Percentiles rank a stretch among this genome's conserved stretches.
These are phyloP conservation scores for Candida rishiriensis DNA, from an alignment of 805 yeast species.

Conservation along the genomic window DNA sequence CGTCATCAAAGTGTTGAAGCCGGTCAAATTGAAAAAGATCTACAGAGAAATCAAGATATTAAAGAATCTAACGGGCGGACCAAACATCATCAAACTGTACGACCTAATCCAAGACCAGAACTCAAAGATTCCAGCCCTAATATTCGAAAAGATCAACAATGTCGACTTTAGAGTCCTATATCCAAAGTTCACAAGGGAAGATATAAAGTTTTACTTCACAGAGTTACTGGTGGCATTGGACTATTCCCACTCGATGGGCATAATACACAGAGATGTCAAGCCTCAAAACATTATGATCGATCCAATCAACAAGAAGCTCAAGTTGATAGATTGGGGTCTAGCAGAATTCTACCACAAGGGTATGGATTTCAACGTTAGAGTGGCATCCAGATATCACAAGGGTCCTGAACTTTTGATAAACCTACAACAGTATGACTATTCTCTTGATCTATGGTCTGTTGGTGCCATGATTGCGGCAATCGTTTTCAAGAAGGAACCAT, in stretches of 20 bases:
- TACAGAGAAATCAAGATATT: conserved; percentile 85
- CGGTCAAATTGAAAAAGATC: conserved; percentile 89
- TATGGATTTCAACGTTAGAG: conserved; percentile 85
- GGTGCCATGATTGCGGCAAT: conserved; percentile 92
- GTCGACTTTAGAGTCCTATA: conserved; percentile 82
- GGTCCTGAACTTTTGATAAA: conserved; percentile 89
- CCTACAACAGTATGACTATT: conserved; percentile 79
- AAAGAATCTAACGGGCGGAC: conserved; percentile 80
- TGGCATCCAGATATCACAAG: conserved; percentile 86
- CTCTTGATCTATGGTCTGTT: conserved; percentile 84
- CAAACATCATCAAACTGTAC: conserved; percentile 67
- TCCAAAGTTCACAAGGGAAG: conserved; percentile 70
- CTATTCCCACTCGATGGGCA: conserved; percentile 89
- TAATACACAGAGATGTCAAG: conserved; percentile 91
- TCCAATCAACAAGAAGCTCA: conserved; percentile 53
- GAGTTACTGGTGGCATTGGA: conserved; percentile 81
- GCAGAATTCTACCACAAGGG: conserved; percentile 92
- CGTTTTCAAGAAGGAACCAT: conserved; percentile 84
- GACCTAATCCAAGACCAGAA: conserved; percentile 88
- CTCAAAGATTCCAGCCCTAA: conserved; percentile 81
- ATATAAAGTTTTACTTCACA: conserved; percentile 77
- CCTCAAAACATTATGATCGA: conserved; percentile 95
- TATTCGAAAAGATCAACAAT: conserved; percentile 81
- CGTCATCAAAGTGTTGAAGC: conserved; percentile 88
- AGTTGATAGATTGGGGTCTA: conserved; percentile 91